Percentiles rank a stretch among this genome's conserved stretches.
Evolutionary conservation across 805 yeast species (phyloP).

Genomic region (Saccharomyces eubayanus): DNA sequence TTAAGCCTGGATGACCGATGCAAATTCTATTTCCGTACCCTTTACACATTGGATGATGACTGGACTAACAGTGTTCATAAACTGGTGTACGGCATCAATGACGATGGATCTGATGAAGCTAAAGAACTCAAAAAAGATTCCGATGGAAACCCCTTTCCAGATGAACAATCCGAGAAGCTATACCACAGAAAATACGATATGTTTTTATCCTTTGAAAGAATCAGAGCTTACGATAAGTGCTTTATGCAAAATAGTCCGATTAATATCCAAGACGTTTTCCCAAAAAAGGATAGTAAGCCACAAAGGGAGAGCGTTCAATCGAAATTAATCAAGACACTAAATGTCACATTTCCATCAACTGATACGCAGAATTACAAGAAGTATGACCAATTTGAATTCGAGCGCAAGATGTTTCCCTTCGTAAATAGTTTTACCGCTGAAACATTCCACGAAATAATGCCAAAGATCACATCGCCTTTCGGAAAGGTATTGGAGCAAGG

Average conservation of each 20-base stretch:
- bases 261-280: constrained; percentile 1
- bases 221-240: constrained; percentile 15
- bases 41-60: constrained; percentile 12
- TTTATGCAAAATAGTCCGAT: constrained; percentile 6
- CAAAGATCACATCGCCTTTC: constrained; percentile 8
- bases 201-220: constrained; percentile 11
- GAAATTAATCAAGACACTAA: neutral
- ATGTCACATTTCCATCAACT: neutral
- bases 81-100: constrained; percentile 9
- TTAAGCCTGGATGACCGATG: constrained; percentile 9
- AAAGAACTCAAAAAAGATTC: neutral
- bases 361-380: neutral
- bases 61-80: constrained; percentile 12
- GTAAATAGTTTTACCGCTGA: constrained; percentile 7
- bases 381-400: constrained; percentile 17
- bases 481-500: constrained; percentile 7
- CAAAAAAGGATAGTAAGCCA: neutral
- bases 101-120: constrained; percentile 1
- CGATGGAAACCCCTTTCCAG: constrained; percentile 1
- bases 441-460: constrained; percentile 11
- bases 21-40: constrained; percentile 12
- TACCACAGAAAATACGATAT: constrained; percentile 6
- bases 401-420: constrained; percentile 20
- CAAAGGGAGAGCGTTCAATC: neutral
- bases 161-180: constrained; percentile 2